Base-by-base conservation (phyloP, 1,284 basidiomycete genomes). In the Schizophyllum commune region DNA sequence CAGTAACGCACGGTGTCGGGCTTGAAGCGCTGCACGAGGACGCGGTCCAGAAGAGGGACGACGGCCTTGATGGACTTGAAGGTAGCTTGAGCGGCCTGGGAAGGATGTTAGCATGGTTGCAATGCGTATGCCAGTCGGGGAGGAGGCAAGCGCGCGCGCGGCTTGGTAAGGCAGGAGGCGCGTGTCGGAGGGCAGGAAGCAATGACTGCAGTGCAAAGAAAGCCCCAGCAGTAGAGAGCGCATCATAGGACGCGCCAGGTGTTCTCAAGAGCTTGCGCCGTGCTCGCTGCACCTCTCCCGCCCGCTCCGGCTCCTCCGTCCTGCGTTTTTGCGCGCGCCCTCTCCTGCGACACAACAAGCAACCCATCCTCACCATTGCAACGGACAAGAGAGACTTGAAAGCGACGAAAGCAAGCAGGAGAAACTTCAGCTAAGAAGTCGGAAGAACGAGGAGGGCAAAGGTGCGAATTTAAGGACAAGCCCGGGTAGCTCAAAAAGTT, bases 21-120 rank as follows among this genome's bases (percentile, higher is more conserved):
- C 81, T 98, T 98, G 86, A 96, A 96, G 65, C 96, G 86, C 80
- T 98, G 96, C 63, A 99, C 95, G 65, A 99, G 84, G 66, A 99
- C 92, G 68, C 96, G 92, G 87, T 98, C 96, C 63, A 98, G 81
- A 60, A 98, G 87, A 64, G 96, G 96, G 67, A 94, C 79, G 68
- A 98, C 77, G 60, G 95, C 83, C 80, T 87, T 93, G 85, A 98
- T 98, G 68, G 88, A 91, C 78, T 94, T 96, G 88, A 97, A 93
- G 32, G 94, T 95, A 66, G 87, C 85, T 75, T 88, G 86, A 61
- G 86, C 76, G 77, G 87, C 86, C 85, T 47, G 39, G 9, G 8
- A 47, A 47, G 39, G 13, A 47, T 47, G 39, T 47, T 8, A 47
- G 39, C 39, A 47, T 17, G 39, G 39, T 27, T 27, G 27, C 27